Evolutionary conservation across 139 green algal species (phyloP), one percentile per base, ranked within the genome.

Genomic region (Chlamydomonas applanata): DNA sequence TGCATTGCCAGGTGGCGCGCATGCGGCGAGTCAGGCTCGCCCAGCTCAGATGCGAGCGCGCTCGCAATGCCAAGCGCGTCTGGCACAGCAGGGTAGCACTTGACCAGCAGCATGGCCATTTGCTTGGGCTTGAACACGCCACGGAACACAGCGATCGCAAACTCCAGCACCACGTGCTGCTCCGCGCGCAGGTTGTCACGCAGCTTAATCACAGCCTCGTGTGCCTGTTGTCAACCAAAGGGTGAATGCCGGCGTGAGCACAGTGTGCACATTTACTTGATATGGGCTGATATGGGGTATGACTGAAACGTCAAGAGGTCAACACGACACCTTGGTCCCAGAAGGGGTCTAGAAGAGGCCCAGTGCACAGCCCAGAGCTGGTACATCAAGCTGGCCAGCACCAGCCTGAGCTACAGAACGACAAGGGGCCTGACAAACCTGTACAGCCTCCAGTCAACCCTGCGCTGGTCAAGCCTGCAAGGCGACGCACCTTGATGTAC

Each of bases 131-230:
- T 53, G 79, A 85, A 85, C 29, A 85, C 79, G 27, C 74, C 79
- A 17, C 79, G 70, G 71, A 85, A 85, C 13, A 85, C 70, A 44
- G 84, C 81, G 4, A 84, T 75, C 13, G 80, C 79, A 56, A 89
- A 89, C 80, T 89, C 84, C 34, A 89, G 81, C 40, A 85, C 83
- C n/a, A 87, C 78, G 78, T 84, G 83, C 80, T 89, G 84, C 79
- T 89, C 84, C 3, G 73, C 66, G 29, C 78, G 71, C 69, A 89
- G 79, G 80, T 89, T 89, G 77, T 89, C 84, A 13, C 81, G 77
- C 57, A 89, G 84, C 84, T 89, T 89, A 44, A 83, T 83, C 35
- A 89, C 84, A 2, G 84, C 84, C 69, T 89, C 84, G 59, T 89
- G 84, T 1, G 84, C 83, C 80, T 85, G 64, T 56, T 24, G 14